Evolutionary conservation across 106 monocot species (phyloP), one percentile per base, ranked within the genome.

Genomic region (Alisma plantagoaquatica): DNA sequence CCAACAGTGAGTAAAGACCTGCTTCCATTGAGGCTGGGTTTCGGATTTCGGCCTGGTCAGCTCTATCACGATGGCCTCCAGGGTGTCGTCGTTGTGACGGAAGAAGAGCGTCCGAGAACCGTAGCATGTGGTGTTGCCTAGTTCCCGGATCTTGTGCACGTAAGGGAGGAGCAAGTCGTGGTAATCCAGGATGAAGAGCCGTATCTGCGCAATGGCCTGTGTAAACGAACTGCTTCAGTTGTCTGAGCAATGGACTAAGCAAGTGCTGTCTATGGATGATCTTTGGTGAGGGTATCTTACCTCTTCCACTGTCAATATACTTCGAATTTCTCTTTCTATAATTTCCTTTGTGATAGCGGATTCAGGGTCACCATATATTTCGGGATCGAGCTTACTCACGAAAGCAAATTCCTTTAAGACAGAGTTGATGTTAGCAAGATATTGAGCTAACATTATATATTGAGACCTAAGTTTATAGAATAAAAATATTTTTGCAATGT

Each of bases 101-200:
- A 89, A 89, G 71, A 81, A 96, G 53, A 96, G 33, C 33, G 96
- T 84, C 3, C 96, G 77, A 1, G 96, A 89, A 9, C 71, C 96
- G 64, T 96, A 96, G 24, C 81, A 50, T 46, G 88, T 96, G 12
- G 88, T 77, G 3, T 84, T 84, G 12, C 75, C 78, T 30, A 73
- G 75, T 2, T 84, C 66, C 42, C 89, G 88, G 70, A 96, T 96
- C 43, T 78, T 60, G 59, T 96, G 81, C 33, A 96, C 54, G 68
- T 89, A 89, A 0, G 96, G 96, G 31, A 96, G 75, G 67, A 72
- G 89, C 4, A 65, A 44, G 61, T 96, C 96, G 31, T 96, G 89
- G 68, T 62, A 85, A 33, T 96, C 89, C 29, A 96, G 24, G 44
- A 84, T 64, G 70, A 73, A 96, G 19, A 96, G 50, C 63, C 73